Conservation (phyloP, 2,329 filamentous ascomycete genomes). For the Elsinoe perseae region DNA sequence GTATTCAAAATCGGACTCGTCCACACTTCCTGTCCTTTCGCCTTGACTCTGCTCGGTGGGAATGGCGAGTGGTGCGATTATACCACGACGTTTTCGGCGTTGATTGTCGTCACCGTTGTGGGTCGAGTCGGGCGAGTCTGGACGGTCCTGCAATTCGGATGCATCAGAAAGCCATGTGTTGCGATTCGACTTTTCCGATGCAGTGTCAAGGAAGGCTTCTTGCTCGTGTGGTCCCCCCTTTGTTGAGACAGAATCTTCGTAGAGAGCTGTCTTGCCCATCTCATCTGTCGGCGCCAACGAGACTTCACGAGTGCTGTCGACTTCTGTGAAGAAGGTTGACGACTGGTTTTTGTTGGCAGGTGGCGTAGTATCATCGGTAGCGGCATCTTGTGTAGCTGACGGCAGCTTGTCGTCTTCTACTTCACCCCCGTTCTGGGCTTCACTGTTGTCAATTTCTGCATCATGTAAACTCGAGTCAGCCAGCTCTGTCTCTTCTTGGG, state of each 20-base stretch:
- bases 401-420: neutral
- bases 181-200: slow-evolving; percentile 5
- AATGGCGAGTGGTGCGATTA: neutral
- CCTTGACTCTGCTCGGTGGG: neutral
- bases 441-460: neutral
- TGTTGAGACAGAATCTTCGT: slow-evolving; percentile 2
- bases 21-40: slow-evolving; percentile 35
- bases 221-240: neutral
- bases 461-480: neutral
- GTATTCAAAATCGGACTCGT: slow-evolving; percentile 66
- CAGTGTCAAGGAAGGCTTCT: slow-evolving; percentile 5
- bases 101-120: neutral
- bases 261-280: slow-evolving; percentile 1
- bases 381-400: neutral
- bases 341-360: neutral
- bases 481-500: neutral
- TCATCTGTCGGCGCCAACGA: neutral
- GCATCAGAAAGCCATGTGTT: slow-evolving; percentile 14
- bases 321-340: neutral
- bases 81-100: slow-evolving; percentile 7
- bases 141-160: neutral
- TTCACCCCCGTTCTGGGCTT: too few relatives aligned
- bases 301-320: slow-evolving; percentile 4
- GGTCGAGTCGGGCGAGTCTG: neutral
- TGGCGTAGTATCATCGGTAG: neutral